phyloP scores from a whole-genome alignment of 192 early-diverging fungal species.

The Coemansia sp. region DNA sequence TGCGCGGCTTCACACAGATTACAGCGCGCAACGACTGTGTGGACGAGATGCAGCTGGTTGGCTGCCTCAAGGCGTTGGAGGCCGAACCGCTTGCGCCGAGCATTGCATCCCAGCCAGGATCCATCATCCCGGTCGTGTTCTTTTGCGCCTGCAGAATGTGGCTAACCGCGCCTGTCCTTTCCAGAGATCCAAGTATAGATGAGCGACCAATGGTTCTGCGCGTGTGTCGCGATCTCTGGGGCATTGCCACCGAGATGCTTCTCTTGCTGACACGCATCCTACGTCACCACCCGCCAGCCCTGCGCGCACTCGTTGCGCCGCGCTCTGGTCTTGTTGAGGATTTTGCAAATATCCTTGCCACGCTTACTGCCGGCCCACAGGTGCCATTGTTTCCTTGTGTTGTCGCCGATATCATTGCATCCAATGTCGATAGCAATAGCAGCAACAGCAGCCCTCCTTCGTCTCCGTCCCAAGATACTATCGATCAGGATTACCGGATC shows the following conservation, averaged over 20 bases:
- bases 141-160: constrained; percentile 34
- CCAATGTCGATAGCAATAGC: not conserved
- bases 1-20: constrained; percentile 1
- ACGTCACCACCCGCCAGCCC: constrained; percentile 5
- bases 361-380: not conserved
- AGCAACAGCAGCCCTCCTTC: too few species aligned
- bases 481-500: too few species aligned
- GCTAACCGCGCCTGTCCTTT: constrained; percentile 8
- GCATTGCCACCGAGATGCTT: constrained; percentile 26
- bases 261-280: constrained; percentile 23
- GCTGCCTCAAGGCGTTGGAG: constrained; percentile 5
- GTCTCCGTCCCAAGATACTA: too few species aligned
- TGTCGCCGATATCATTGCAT: not conserved
- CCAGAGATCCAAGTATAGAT: not conserved
- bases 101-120: not conserved
- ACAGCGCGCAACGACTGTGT: not conserved
- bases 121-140: constrained; percentile 19
- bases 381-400: not conserved
- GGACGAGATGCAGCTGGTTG: not conserved
- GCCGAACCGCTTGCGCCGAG: not conserved
- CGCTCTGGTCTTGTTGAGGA: constrained; percentile 6
- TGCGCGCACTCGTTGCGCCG: constrained; percentile 9
- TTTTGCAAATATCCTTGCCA: constrained; percentile 9
- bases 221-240: constrained; percentile 34
- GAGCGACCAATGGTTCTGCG: not conserved